These are phyloP conservation scores for Neckera pumila DNA, from an alignment of 225 moss, liverwort and hornwort species.

Conservation along the genomic window DNA sequence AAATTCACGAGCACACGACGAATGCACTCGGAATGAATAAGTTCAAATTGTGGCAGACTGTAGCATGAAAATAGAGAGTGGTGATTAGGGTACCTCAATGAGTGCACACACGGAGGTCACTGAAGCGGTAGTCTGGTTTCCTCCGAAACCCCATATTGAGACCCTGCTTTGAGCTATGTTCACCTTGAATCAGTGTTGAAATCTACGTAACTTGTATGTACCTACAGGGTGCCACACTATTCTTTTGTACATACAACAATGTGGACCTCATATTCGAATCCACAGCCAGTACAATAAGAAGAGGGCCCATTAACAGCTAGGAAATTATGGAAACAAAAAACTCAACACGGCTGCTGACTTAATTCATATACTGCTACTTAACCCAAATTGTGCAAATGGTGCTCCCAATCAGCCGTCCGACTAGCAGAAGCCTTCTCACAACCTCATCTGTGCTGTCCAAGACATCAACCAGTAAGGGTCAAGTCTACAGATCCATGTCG, in stretches of 20 bases:
- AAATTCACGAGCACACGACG: constrained; percentile 24
- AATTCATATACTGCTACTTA: constrained; percentile 18
- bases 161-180: constrained; percentile 35
- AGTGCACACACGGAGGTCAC: constrained; percentile 25
- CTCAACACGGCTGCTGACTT: constrained; percentile 30
- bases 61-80: constrained; percentile 20
- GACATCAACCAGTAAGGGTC: constrained; percentile 18
- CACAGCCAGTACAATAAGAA: constrained; percentile 35
- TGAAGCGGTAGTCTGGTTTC: constrained; percentile 20
- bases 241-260: constrained; percentile 25
- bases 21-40: constrained; percentile 23
- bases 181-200: constrained; percentile 40
- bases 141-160: constrained; percentile 26
- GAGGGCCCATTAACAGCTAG: constrained; percentile 29
- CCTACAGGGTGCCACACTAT: constrained; percentile 33
- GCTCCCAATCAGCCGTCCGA: constrained; percentile 14
- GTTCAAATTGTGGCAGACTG: constrained; percentile 25
- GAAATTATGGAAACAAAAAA: constrained; percentile 30
- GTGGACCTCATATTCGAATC: constrained; percentile 31
- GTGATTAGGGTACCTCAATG: constrained; percentile 35
- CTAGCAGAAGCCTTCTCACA: constrained; percentile 11
- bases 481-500: constrained; percentile 14
- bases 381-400: constrained; percentile 23
- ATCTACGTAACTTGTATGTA: constrained; percentile 41
- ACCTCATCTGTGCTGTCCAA: constrained; percentile 21